Evolutionary conservation across 2,329 filamentous ascomycete species (phyloP).

Genomic region (Trichoderma brevicompactum): DNA sequence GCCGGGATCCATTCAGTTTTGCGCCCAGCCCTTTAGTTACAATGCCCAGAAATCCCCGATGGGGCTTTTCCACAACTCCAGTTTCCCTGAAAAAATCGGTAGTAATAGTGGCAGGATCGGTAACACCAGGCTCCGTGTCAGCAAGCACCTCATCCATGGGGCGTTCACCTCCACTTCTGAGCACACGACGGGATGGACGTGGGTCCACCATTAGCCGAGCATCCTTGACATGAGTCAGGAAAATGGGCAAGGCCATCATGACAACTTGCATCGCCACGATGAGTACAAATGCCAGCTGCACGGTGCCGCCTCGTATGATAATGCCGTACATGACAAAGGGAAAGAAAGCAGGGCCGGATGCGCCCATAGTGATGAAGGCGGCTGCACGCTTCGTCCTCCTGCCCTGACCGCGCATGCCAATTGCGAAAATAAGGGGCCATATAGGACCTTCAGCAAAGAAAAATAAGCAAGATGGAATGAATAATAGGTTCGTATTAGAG

Average conservation of each 20-base stretch:
- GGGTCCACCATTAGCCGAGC: constrained; percentile 52
- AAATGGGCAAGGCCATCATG: constrained; percentile 54
- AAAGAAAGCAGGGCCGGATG: constrained; percentile 72
- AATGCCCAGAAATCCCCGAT: constrained; percentile 34
- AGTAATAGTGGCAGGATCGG: constrained; percentile 15
- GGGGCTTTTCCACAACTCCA: constrained; percentile 32
- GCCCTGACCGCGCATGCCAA: constrained; percentile 79
- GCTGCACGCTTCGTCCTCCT: constrained; percentile 79
- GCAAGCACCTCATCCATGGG: constrained; percentile 29
- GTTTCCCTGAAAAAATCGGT: constrained; percentile 11
- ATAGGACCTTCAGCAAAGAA: constrained; percentile 83
- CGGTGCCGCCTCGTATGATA: constrained; percentile 60
- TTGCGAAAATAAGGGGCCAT: constrained; percentile 80
- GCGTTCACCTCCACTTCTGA: constrained; percentile 32
- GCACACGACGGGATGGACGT: constrained; percentile 32
- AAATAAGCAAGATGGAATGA: constrained; percentile 68
- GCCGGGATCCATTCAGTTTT: constrained; percentile 36
- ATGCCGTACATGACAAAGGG: constrained; percentile 75
- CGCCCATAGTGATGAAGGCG: constrained; percentile 76
- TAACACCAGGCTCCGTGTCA: constrained; percentile 18
- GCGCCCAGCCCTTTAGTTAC: constrained; percentile 37
- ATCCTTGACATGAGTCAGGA: constrained; percentile 52
- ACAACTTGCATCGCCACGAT: constrained; percentile 58
- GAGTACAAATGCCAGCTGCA: constrained; percentile 67
- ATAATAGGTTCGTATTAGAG: constrained; percentile 53